phyloP scores from a whole-genome alignment of 805 yeast genomes.

The Ogataea chonburiensis region DNA sequence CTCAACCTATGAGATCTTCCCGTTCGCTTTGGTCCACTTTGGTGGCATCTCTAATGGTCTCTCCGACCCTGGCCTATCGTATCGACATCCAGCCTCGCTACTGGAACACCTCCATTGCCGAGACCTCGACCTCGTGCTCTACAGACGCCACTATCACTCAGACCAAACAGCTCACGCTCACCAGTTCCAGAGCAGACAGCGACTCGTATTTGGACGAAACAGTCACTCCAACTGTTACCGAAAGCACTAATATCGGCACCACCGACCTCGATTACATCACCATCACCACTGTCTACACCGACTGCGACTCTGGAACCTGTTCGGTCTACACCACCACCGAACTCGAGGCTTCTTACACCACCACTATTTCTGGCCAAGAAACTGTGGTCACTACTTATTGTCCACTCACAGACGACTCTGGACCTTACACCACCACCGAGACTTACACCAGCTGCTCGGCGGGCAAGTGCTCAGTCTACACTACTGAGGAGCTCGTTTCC shows the following conservation, averaged over 20 bases:
- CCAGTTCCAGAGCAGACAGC: conserved; percentile 7
- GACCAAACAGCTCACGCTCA: conserved; percentile 17
- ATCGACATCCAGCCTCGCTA: conserved; percentile 15
- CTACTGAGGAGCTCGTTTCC: conserved; percentile 21
- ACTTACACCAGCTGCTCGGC: conserved; percentile 24
- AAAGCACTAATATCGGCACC: conserved; percentile 10
- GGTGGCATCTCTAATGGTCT: conserved; percentile 7
- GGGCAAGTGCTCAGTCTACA: conserved; percentile 18
- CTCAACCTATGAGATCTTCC: conserved; percentile 9
- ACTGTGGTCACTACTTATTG: conserved; percentile 24
- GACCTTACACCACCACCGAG: conserved; percentile 12
- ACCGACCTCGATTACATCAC: conserved; percentile 20
- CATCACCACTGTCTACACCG: conserved; percentile 21
- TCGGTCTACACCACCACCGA: conserved; percentile 26
- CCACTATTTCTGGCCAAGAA: conserved; percentile 21
- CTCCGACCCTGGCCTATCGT: conserved; percentile 12
- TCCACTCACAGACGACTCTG: conserved; percentile 11
- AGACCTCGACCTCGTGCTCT: conserved; percentile 15
- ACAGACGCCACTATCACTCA: conserved; percentile 21
- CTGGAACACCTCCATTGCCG: conserved; percentile 20
- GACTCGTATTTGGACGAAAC: conserved; percentile 16
- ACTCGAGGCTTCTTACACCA: conserved; percentile 26
- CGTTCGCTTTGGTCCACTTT: conserved; percentile 11
- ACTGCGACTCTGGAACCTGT: conserved; percentile 25
- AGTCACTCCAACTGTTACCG: conserved; percentile 22